Percentiles rank a stretch among this genome's conserved stretches.
phyloP scores from a whole-genome alignment of 2,329 filamentous ascomycete species.

The Alternaria gaisen region DNA sequence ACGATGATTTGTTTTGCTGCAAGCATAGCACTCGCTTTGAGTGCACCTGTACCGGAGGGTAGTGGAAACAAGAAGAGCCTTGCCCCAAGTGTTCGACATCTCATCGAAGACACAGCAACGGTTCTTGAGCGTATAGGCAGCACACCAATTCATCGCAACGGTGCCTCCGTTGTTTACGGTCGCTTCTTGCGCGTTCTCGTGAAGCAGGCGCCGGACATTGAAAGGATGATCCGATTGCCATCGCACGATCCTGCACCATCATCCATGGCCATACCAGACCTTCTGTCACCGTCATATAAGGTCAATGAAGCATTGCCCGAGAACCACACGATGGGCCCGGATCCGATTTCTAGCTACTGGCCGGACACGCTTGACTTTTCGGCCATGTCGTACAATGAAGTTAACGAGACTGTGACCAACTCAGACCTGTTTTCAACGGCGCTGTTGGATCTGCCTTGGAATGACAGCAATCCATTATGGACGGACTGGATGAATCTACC shows the following conservation, averaged over 20 bases:
- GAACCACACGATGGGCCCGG: conserved; percentile 14
- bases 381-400: conserved; percentile 74
- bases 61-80: conserved; percentile 37
- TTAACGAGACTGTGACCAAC: conserved; percentile 71
- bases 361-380: conserved; percentile 65
- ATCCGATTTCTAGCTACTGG: conserved; percentile 32
- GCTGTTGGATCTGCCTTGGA: conserved; percentile 65
- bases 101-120: conserved; percentile 71
- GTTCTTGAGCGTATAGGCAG: conserved; percentile 75
- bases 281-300: conserved; percentile 13
- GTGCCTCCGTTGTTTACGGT: conserved; percentile 69
- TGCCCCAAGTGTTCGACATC: conserved; percentile 45
- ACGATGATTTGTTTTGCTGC: conserved; percentile 80
- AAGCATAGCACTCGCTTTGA: conserved; percentile 61
- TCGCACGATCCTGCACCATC: conserved; percentile 14
- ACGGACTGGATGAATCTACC: conserved; percentile 48
- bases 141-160: conserved; percentile 71
- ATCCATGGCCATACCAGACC: conserved; percentile 19
- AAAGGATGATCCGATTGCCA: conserved; percentile 4
- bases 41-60: conserved; percentile 36
- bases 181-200: conserved; percentile 61
- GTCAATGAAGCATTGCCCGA: conserved; percentile 13
- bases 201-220: conserved; percentile 38
- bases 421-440: conserved; percentile 67
- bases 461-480: conserved; percentile 57